Percentiles rank a stretch among this genome's conserved stretches.
phyloP scores from a whole-genome alignment of 352 stramenopile species.

The Saprolegnia parasitica region DNA sequence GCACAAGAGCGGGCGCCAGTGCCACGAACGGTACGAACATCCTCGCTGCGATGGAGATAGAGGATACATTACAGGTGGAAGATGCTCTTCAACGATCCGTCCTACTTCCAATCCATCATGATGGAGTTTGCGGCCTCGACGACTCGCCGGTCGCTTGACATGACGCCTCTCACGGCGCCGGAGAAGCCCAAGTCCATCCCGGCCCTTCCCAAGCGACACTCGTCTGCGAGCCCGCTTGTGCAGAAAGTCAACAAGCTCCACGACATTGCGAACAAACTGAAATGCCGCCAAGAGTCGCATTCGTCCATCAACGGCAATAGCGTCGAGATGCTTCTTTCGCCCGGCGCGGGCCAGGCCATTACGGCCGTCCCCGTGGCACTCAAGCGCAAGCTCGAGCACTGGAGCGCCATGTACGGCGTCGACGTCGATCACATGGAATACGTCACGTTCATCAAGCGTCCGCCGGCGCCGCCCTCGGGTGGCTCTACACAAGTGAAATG shows the following conservation, averaged over 20 bases:
- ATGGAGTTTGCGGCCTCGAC: neutral
- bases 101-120: neutral
- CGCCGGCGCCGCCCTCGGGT: slow-evolving; percentile 18
- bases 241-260: slow-evolving; percentile 28
- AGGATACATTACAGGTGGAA: slow-evolving; percentile 23
- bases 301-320: neutral
- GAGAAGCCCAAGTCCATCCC: neutral
- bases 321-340: neutral
- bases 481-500: no score
- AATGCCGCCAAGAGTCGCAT: slow-evolving; percentile 19
- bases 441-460: slow-evolving; percentile 15
- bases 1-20: slow-evolving; percentile 26
- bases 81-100: slow-evolving; percentile 1
- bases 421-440: slow-evolving; percentile 23
- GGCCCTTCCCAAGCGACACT: neutral
- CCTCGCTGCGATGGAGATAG: no score
- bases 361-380: neutral
- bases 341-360: neutral
- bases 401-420: slow-evolving; percentile 23
- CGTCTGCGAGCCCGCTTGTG: slow-evolving; percentile 4
- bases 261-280: slow-evolving; percentile 25
- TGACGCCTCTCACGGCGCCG: neutral
- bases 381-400: slow-evolving; percentile 22
- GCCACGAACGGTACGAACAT: slow-evolving; percentile 26
- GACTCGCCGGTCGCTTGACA: neutral